phyloP scores from a whole-genome alignment of 805 yeast species.

The Barnettozyma sucrosica region DNA sequence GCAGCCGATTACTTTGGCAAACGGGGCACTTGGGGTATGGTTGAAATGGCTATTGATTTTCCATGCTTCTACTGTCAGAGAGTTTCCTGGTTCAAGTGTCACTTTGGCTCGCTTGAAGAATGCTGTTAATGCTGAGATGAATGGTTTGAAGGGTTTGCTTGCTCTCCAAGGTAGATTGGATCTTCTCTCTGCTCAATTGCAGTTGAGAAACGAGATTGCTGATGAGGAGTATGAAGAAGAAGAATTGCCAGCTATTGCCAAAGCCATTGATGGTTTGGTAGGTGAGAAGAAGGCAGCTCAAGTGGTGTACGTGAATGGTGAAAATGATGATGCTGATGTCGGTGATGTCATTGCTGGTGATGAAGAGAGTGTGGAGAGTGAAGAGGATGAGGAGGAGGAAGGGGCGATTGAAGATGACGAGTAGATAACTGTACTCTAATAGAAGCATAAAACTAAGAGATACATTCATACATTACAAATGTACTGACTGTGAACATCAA shows the following conservation, averaged over 20 bases:
- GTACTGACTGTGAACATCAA: background rate
- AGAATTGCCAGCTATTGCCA: slow-evolving; percentile 15
- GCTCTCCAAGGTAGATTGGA: slow-evolving; percentile 84
- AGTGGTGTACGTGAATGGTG: slow-evolving; percentile 35
- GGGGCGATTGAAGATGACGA: slow-evolving; percentile 17
- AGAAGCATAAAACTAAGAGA: background rate
- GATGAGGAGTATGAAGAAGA: slow-evolving; percentile 30
- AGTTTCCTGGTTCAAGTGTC: slow-evolving; percentile 24
- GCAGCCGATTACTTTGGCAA: slow-evolving; percentile 37
- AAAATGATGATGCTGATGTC: slow-evolving; percentile 38
- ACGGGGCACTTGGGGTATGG: slow-evolving; percentile 53
- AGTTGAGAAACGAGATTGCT: slow-evolving; percentile 52
- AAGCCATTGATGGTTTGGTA: background rate
- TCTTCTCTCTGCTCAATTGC: slow-evolving; percentile 68
- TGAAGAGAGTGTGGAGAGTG: slow-evolving; percentile 27
- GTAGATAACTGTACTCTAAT: background rate
- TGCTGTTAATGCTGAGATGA: slow-evolving; percentile 49
- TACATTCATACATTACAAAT: background rate
- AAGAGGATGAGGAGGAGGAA: slow-evolving; percentile 32
- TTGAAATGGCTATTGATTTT: slow-evolving; percentile 71
- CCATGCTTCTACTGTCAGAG: slow-evolving; percentile 41
- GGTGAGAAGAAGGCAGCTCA: slow-evolving; percentile 23
- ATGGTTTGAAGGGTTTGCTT: slow-evolving; percentile 58
- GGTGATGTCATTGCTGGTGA: slow-evolving; percentile 23
- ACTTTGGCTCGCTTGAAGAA: slow-evolving; percentile 48